These are phyloP conservation scores for Allomyces macrogynus DNA, from an alignment of 192 early-diverging fungal species.

Conservation along the genomic window DNA sequence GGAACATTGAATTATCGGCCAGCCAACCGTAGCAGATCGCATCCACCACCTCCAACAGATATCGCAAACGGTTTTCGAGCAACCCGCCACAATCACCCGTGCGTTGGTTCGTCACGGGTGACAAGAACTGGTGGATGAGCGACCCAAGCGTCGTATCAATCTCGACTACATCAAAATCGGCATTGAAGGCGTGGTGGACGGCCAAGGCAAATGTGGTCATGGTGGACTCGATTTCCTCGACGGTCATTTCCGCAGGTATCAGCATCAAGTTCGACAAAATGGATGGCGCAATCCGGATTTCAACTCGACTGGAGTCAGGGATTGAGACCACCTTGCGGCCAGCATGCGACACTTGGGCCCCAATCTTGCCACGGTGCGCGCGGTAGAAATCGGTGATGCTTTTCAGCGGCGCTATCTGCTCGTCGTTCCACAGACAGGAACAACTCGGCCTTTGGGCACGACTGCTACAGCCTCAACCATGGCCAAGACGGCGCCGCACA, in stretches of 20 bases:
- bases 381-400: conserved; percentile 35
- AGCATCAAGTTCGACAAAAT: conserved; percentile 18
- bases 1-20: conserved; percentile 59
- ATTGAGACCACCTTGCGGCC: conserved; percentile 49
- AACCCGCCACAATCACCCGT: conserved; percentile 83
- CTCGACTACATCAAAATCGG: conserved; percentile 77
- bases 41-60: conserved; percentile 44
- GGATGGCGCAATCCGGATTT: neutral
- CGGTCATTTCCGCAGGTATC: conserved; percentile 34
- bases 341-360: conserved; percentile 66
- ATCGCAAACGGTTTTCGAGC: conserved; percentile 67
- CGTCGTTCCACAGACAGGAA: conserved; percentile 63
- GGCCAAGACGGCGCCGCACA: conserved; percentile 56
- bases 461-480: conserved; percentile 64
- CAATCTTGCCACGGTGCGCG: conserved; percentile 34
- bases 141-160: conserved; percentile 80
- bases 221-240: conserved; percentile 46
- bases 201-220: conserved; percentile 38
- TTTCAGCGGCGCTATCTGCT: conserved; percentile 40
- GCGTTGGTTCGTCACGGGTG: conserved; percentile 59
- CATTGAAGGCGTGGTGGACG: conserved; percentile 47
- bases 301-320: neutral
- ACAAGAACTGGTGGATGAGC: conserved; percentile 58
- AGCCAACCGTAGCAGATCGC: conserved; percentile 53
- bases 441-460: conserved; percentile 50